A percentile compares a stretch with the other conserved stretches of the same genome.
These are phyloP conservation scores for Coemansia sp. DNA, from an alignment of 192 early-diverging fungal genomes.

Conservation along the genomic window DNA sequence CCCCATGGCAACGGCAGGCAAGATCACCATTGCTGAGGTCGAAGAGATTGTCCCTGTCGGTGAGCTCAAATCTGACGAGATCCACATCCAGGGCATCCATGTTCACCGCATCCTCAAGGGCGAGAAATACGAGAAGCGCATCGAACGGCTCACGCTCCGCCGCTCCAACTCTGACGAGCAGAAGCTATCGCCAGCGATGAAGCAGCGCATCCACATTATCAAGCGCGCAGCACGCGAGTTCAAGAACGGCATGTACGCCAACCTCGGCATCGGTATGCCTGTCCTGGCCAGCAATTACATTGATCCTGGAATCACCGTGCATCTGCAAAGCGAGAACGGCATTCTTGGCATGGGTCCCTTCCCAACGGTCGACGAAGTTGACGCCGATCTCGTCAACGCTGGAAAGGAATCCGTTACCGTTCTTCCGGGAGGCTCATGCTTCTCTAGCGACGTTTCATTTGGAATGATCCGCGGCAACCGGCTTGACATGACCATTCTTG, in stretches of 20 bases:
- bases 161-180: slow-evolving; percentile 39
- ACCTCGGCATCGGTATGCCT: slow-evolving; percentile 80
- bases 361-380: slow-evolving; percentile 68
- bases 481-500: slow-evolving; percentile 74
- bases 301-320: slow-evolving; percentile 65
- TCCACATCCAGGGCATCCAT: slow-evolving; percentile 74
- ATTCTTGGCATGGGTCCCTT: slow-evolving; percentile 77
- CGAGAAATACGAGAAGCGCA: slow-evolving; percentile 70
- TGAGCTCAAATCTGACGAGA: slow-evolving; percentile 64
- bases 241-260: slow-evolving; percentile 71
- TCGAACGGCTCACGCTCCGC: slow-evolving; percentile 64
- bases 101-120: slow-evolving; percentile 73
- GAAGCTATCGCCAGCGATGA: slow-evolving; percentile 36
- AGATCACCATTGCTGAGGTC: slow-evolving; percentile 75
- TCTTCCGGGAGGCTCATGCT: slow-evolving; percentile 65
- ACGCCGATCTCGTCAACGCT: slow-evolving; percentile 79
- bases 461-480: slow-evolving; percentile 80
- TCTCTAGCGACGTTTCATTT: slow-evolving; percentile 75
- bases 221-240: slow-evolving; percentile 77
- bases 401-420: slow-evolving; percentile 80
- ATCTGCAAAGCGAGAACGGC: slow-evolving; percentile 80
- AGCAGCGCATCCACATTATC: slow-evolving; percentile 68
- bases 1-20: slow-evolving; percentile 71
- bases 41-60: slow-evolving; percentile 78
- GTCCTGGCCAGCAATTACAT: slow-evolving; percentile 77